Percentiles rank a stretch among this genome's conserved stretches.
Conservation (phyloP, 164 flowering plant genomes). For the Brasenia schreberi region DNA sequence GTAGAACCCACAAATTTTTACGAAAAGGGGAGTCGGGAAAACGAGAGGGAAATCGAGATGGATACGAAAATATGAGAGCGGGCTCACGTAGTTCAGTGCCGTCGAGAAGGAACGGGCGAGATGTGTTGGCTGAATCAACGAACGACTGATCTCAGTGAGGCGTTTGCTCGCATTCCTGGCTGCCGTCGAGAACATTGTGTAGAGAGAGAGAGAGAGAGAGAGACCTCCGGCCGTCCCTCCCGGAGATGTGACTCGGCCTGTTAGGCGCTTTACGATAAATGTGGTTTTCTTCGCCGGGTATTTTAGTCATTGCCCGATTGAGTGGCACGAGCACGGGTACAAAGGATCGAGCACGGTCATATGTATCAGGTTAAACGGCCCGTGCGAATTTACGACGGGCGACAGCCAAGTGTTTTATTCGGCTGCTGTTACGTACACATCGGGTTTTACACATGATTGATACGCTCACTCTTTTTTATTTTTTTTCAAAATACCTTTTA, state of each 20-base stretch:
- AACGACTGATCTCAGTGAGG: conserved; percentile 65
- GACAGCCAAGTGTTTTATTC: too few species aligned
- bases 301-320: not conserved
- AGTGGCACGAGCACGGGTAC: too few species aligned
- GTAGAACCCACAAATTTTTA: not conserved
- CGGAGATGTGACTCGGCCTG: not conserved
- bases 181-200: conserved; percentile 13
- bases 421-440: too few species aligned
- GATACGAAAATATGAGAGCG: not conserved
- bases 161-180: conserved; percentile 65
- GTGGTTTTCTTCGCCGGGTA: not conserved
- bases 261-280: not conserved
- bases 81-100: conserved; percentile 86
- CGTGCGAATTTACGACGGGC: too few species aligned
- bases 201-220: conserved; percentile 2
- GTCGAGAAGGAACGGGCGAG: conserved; percentile 77
- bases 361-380: too few species aligned
- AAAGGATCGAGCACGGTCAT: too few species aligned
- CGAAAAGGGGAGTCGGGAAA: not conserved
- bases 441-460: too few species aligned
- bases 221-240: not conserved
- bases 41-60: not conserved
- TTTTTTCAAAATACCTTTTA: too few species aligned
- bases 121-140: conserved; percentile 52
- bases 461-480: too few species aligned